These are phyloP conservation scores for Nakazawaea anatomiae DNA, from an alignment of 805 yeast species.

Conservation along the genomic window DNA sequence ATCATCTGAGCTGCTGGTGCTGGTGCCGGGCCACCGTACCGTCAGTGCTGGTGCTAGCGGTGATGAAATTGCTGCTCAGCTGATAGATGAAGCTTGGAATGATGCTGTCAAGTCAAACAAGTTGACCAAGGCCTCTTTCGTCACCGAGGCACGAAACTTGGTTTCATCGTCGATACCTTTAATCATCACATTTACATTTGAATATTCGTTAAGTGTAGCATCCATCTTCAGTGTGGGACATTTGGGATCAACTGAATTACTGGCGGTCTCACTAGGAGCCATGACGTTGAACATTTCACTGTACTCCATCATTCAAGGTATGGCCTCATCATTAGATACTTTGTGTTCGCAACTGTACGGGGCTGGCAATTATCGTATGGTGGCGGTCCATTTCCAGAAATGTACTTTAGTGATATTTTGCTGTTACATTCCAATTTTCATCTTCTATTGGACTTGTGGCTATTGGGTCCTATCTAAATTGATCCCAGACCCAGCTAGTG, in stretches of 20 bases:
- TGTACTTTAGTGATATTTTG: conserved; percentile 40
- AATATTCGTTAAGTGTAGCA: conserved; percentile 47
- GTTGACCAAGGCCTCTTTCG: neutral
- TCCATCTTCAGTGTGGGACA: conserved; percentile 55
- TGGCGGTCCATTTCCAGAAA: conserved; percentile 45
- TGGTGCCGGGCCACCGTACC: neutral
- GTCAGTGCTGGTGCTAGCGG: neutral
- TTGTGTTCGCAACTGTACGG: conserved; percentile 60
- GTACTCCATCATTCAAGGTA: conserved; percentile 51
- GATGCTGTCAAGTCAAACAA: neutral
- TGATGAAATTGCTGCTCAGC: neutral
- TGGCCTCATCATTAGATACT: conserved; percentile 52
- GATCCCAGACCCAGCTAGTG: conserved; percentile 42
- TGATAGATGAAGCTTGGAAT: neutral
- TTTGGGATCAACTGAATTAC: conserved; percentile 50
- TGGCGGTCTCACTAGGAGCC: conserved; percentile 54
- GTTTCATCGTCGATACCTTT: conserved; percentile 40
- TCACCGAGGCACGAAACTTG: conserved; percentile 21
- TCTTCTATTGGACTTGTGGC: conserved; percentile 38
- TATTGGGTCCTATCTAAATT: conserved; percentile 34
- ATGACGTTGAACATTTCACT: conserved; percentile 53
- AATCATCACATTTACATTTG: conserved; percentile 47
- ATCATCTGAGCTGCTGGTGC: neutral
- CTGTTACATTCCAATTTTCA: conserved; percentile 33
- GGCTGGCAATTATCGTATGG: conserved; percentile 41